Evolutionary conservation across 2,329 filamentous ascomycete species (phyloP).

Genomic region (Colletotrichum brevisporum): DNA sequence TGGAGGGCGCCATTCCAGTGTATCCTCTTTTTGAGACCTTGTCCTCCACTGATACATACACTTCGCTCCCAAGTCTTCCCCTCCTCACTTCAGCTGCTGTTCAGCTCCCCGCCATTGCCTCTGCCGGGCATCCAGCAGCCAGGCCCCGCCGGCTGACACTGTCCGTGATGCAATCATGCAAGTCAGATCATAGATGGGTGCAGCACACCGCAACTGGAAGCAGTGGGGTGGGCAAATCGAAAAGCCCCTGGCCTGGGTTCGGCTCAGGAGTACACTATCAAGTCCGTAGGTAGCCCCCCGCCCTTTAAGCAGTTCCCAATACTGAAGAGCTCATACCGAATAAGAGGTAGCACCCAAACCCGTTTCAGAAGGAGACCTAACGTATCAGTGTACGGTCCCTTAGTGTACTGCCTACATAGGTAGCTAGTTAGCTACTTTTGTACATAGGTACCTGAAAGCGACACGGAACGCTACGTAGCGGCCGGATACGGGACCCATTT

Average conservation of each 20-base stretch:
- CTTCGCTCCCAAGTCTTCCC: not conserved
- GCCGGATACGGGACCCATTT: not conserved
- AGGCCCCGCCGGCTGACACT: slow-evolving; percentile 34
- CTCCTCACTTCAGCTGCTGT: slow-evolving; percentile 14
- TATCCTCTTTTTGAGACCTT: slow-evolving; percentile 27
- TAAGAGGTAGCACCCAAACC: too few relatives aligned
- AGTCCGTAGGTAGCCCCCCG: too few relatives aligned
- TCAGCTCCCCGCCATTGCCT: slow-evolving; percentile 25
- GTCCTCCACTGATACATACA: slow-evolving; percentile 7
- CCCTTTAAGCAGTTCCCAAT: too few relatives aligned
- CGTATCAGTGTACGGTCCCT: too few relatives aligned
- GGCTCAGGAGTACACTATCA: too few relatives aligned
- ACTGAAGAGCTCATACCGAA: too few relatives aligned
- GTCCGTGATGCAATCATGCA: slow-evolving; percentile 40
- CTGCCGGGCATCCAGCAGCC: slow-evolving; percentile 6
- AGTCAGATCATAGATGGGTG: slow-evolving; percentile 34
- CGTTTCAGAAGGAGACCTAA: too few relatives aligned
- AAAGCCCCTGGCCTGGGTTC: slow-evolving; percentile 16
- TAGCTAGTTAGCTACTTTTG: too few relatives aligned
- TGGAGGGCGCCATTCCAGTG: slow-evolving; percentile 37
- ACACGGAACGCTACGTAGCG: too few relatives aligned
- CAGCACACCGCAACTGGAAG: slow-evolving; percentile 37
- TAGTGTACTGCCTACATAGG: too few relatives aligned
- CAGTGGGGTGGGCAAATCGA: slow-evolving; percentile 20
- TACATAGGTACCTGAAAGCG: too few relatives aligned